Percentiles rank a stretch among this genome's conserved stretches.
phyloP scores from a whole-genome alignment of 2,329 filamentous ascomycete species.

The Zymoseptoria brevis region DNA sequence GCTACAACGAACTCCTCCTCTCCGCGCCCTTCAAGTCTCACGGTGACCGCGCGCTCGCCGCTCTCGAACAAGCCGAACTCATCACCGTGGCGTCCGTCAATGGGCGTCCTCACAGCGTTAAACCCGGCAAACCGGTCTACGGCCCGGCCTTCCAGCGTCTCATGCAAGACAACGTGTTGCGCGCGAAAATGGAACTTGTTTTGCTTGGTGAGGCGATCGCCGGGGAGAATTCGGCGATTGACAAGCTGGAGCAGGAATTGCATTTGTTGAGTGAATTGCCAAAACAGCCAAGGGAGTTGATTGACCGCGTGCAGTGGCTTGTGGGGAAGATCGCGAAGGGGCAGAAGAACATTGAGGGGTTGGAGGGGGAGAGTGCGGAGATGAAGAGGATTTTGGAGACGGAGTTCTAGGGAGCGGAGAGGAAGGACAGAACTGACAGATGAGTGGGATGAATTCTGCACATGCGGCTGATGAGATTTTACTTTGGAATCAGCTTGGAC shows the following conservation, averaged over 20 bases:
- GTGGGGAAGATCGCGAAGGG: constrained; percentile 63
- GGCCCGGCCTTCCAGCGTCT: constrained; percentile 71
- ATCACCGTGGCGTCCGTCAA: constrained; percentile 66
- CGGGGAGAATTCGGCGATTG: constrained; percentile 64
- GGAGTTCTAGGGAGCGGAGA: constrained; percentile 35
- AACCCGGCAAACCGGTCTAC: constrained; percentile 78
- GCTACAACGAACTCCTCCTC: constrained; percentile 80
- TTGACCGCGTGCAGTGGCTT: constrained; percentile 61
- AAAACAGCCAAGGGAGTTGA: constrained; percentile 61
- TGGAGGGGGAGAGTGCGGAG: constrained; percentile 61
- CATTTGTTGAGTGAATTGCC: constrained; percentile 61
- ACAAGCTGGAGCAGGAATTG: constrained; percentile 73
- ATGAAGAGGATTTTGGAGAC: constrained; percentile 63
- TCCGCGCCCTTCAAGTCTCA: constrained; percentile 63
- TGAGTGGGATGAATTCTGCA: neutral
- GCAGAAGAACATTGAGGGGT: constrained; percentile 65
- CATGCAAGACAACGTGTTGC: constrained; percentile 62
- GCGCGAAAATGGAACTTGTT: constrained; percentile 60
- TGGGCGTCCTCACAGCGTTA: constrained; percentile 70
- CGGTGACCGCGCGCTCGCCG: constrained; percentile 68
- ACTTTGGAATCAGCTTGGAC: neutral
- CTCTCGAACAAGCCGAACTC: constrained; percentile 76
- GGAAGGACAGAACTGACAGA: neutral
- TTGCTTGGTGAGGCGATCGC: constrained; percentile 62
- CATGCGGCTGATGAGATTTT: neutral